Conservation (phyloP, 176 grass and related monocot genomes). For the Carex parvula region DNA sequence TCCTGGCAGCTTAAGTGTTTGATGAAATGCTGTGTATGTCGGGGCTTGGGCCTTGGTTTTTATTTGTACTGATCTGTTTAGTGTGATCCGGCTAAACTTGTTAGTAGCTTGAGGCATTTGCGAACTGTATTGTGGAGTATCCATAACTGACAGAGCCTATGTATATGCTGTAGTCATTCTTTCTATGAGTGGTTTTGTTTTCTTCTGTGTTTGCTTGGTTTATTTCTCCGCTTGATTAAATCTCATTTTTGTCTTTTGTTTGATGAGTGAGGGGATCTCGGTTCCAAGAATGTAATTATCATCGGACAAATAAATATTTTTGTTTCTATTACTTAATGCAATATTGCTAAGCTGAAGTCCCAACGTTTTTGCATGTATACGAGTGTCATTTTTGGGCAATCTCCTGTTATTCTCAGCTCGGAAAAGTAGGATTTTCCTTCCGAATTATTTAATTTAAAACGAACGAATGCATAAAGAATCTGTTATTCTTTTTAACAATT, state of each 20-base stretch:
- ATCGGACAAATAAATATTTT: background rate
- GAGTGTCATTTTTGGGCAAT: too few relatives aligned
- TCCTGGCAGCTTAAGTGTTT: constrained; percentile 38
- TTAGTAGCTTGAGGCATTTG: constrained; percentile 18
- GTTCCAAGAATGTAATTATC: constrained; percentile 25
- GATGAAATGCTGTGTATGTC: background rate
- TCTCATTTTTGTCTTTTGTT: constrained; percentile 15
- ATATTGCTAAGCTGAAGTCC: too few relatives aligned
- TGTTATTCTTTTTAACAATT: too few relatives aligned
- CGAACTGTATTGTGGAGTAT: background rate
- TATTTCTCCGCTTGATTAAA: background rate
- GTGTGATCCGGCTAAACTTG: constrained; percentile 20
- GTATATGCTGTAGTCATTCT: constrained; percentile 32
- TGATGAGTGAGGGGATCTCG: constrained; percentile 5
- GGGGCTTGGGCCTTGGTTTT: background rate
- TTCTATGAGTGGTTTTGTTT: constrained; percentile 25
- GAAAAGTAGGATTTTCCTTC: too few relatives aligned
- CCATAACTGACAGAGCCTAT: constrained; percentile 14
- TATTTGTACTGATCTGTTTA: constrained; percentile 19
- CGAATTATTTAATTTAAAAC: too few relatives aligned
- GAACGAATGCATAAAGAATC: too few relatives aligned
- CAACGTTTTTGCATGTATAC: too few relatives aligned
- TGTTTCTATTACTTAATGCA: too few relatives aligned
- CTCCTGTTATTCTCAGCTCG: too few relatives aligned
- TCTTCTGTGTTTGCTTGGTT: background rate